Percentiles rank a stretch among this genome's conserved stretches.
Conservation (phyloP, 805 yeast genomes). For the Zygosaccharomyces gambellarensis region DNA sequence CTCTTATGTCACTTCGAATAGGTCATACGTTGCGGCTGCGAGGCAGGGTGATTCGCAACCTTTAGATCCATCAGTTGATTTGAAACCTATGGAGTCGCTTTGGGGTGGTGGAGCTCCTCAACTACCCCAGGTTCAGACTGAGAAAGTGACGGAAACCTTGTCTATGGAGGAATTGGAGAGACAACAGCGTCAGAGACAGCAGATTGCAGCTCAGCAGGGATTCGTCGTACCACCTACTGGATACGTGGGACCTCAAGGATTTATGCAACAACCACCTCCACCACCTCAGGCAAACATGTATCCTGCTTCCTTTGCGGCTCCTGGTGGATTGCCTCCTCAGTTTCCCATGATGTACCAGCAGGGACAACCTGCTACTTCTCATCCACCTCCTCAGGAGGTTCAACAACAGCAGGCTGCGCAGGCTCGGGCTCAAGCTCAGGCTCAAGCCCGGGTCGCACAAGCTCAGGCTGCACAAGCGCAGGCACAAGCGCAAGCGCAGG, state of each 20-base stretch:
- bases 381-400: slow-evolving; percentile 9
- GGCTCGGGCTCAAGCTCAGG: slow-evolving; percentile 4
- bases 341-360: slow-evolving; percentile 17
- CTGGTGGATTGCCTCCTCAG: slow-evolving; percentile 19
- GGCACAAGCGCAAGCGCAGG: neutral
- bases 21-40: slow-evolving; percentile 28
- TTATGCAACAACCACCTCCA: slow-evolving; percentile 14
- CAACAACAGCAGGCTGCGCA: slow-evolving; percentile 22
- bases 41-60: slow-evolving; percentile 33
- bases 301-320: slow-evolving; percentile 14
- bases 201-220: slow-evolving; percentile 24
- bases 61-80: slow-evolving; percentile 26
- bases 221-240: slow-evolving; percentile 28
- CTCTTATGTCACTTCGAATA: slow-evolving; percentile 33
- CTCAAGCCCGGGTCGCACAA: neutral
- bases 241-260: slow-evolving; percentile 29
- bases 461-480: neutral
- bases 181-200: slow-evolving; percentile 33
- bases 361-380: slow-evolving; percentile 6
- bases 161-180: slow-evolving; percentile 86
- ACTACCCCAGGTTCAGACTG: slow-evolving; percentile 14
- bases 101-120: slow-evolving; percentile 45
- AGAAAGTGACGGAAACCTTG: slow-evolving; percentile 37
- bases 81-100: slow-evolving; percentile 68
- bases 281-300: slow-evolving; percentile 16